Evolutionary conservation across 805 yeast genomes (phyloP).

Genomic region (Candida yuanshanica): DNA sequence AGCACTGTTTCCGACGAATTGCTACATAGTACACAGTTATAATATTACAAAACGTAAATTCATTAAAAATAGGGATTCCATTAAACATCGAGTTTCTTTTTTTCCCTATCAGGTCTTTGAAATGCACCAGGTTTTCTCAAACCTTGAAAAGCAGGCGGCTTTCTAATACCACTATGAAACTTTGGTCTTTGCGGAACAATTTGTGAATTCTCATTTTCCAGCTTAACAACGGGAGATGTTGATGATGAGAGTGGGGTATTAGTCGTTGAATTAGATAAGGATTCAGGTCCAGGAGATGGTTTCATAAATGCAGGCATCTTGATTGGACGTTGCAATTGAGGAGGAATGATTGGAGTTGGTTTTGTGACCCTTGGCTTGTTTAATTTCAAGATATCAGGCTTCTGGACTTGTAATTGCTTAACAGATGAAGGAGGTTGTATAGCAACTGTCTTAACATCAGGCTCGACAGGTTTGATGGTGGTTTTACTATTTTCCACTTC

Average conservation of each 20-base stretch:
- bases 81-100: slow-evolving; percentile 8
- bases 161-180: slow-evolving; percentile 18
- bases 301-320: slow-evolving; percentile 10
- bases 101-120: slow-evolving; percentile 21
- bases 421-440: not conserved
- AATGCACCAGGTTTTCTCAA: slow-evolving; percentile 26
- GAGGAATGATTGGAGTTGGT: slow-evolving; percentile 1
- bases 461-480: not conserved
- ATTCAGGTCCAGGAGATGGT: slow-evolving; percentile 4
- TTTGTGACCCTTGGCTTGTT: slow-evolving; percentile 3
- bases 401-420: not conserved
- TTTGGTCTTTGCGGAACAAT: slow-evolving; percentile 19
- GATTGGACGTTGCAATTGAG: slow-evolving; percentile 24
- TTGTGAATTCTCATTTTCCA: not conserved
- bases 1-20: no score
- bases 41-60: no score
- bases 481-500: no score
- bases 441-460: not conserved
- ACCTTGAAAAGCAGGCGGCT: slow-evolving; percentile 20
- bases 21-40: no score
- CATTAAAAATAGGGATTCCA: not conserved
- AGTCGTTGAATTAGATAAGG: not conserved
- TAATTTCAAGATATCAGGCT: not conserved
- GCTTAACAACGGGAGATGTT: not conserved
- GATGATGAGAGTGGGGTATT: not conserved